Conservation (phyloP, 106 monocot species). For the Cymbidium sinense region DNA sequence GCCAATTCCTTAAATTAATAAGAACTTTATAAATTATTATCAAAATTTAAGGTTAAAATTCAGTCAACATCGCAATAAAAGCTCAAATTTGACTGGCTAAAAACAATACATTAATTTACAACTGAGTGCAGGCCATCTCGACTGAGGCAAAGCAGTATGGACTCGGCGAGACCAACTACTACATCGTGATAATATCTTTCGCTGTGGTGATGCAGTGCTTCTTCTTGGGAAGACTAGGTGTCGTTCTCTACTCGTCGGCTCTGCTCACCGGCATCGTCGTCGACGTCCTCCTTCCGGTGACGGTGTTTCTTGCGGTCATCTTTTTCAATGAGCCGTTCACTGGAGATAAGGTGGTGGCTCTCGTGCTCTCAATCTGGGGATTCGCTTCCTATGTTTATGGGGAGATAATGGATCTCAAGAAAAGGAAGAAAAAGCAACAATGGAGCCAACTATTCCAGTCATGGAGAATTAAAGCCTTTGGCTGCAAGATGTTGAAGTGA, state of each 20-base stretch:
- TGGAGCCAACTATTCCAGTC: neutral
- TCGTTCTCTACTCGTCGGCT: conserved; percentile 3
- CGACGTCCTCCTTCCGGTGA: conserved; percentile 3
- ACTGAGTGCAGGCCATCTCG: conserved; percentile 29
- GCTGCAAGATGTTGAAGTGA: too few species aligned
- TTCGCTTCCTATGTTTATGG: conserved; percentile 5
- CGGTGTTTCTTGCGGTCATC: conserved; percentile 6
- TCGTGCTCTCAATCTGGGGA: conserved; percentile 3
- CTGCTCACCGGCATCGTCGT: conserved; percentile 10
- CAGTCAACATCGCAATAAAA: too few species aligned
- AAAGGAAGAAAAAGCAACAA: neutral
- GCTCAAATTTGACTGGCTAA: too few species aligned
- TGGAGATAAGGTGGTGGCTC: neutral
- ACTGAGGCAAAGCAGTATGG: conserved; percentile 43
- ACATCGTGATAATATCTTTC: conserved; percentile 33
- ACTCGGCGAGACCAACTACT: conserved; percentile 49
- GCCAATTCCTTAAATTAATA: too few species aligned
- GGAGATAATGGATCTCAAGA: neutral
- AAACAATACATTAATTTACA: neutral
- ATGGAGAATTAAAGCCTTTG: neutral
- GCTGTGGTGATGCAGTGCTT: conserved; percentile 47
- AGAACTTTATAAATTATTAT: too few species aligned
- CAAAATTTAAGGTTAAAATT: too few species aligned
- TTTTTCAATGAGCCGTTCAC: conserved; percentile 8
- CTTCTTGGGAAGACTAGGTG: conserved; percentile 39